Conservation (phyloP, 192 early-diverging fungal genomes). For the Helicostylum pulchrum region DNA sequence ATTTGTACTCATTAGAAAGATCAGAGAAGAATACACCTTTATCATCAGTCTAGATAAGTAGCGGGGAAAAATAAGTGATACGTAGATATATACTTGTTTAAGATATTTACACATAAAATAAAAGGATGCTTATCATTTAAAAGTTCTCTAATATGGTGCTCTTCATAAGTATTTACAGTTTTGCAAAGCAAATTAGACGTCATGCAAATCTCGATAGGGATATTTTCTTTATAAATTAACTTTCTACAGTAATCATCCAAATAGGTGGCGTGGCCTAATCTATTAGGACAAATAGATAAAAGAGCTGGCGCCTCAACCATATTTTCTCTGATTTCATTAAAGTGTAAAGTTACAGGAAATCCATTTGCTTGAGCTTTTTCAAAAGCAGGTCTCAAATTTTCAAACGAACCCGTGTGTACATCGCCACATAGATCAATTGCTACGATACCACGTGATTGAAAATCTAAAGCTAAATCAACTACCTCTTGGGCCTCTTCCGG, state of each 20-base stretch:
- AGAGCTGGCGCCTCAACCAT: conserved; percentile 41
- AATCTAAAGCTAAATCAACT: conserved; percentile 48
- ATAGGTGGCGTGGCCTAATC: conserved; percentile 58
- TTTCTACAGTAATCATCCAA: conserved; percentile 33
- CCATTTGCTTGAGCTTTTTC: conserved; percentile 42
- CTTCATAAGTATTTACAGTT: conserved; percentile 46
- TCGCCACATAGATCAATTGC: conserved; percentile 65
- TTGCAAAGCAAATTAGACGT: conserved; percentile 61
- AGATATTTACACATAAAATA: conserved; percentile 46
- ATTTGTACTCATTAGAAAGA: conserved; percentile 37
- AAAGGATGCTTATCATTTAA: conserved; percentile 42
- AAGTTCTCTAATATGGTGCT: conserved; percentile 53
- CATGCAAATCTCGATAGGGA: conserved; percentile 62
- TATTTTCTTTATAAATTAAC: conserved; percentile 29
- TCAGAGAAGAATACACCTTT: conserved; percentile 42
- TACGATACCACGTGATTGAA: conserved; percentile 39
- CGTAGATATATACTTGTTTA: neutral
- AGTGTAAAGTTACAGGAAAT: conserved; percentile 53
- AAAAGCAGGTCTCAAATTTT: conserved; percentile 44
- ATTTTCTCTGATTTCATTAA: conserved; percentile 49
- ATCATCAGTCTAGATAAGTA: conserved; percentile 38
- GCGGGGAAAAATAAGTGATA: neutral
- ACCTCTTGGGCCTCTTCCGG: conserved; percentile 47
- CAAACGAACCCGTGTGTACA: conserved; percentile 39
- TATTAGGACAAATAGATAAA: conserved; percentile 40